Conservation (phyloP, 1,284 basidiomycete genomes). For the Ceratobasidium sp. region DNA sequence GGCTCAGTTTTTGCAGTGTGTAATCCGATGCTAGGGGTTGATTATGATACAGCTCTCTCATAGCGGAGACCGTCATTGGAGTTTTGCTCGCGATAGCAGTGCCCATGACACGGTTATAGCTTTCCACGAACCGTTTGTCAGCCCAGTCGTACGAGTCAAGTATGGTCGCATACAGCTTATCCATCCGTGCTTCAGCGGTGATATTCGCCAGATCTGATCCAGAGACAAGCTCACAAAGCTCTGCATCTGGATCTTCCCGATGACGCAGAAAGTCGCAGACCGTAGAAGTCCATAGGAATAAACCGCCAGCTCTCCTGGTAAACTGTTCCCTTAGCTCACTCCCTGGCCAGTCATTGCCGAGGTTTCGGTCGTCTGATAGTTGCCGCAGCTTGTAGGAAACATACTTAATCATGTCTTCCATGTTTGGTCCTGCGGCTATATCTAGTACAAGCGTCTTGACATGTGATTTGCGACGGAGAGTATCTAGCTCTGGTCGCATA, state of each 20-base stretch:
- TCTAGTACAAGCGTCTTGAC: neutral
- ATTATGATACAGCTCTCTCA: neutral
- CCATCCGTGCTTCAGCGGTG: slow-evolving; percentile 43
- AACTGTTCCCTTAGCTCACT: slow-evolving; percentile 33
- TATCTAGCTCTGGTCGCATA: neutral
- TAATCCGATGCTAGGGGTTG: neutral
- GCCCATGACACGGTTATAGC: slow-evolving; percentile 45
- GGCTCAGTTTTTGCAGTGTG: neutral
- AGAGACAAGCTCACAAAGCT: slow-evolving; percentile 37
- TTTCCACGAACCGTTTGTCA: slow-evolving; percentile 44
- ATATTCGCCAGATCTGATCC: neutral
- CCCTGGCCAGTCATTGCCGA: slow-evolving; percentile 42
- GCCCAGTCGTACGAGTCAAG: slow-evolving; percentile 45
- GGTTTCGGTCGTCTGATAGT: neutral
- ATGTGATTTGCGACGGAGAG: neutral
- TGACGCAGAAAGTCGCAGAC: no score
- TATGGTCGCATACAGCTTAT: slow-evolving; percentile 44
- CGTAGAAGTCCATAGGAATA: slow-evolving; percentile 47
- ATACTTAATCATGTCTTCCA: neutral
- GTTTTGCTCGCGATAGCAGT: slow-evolving; percentile 43
- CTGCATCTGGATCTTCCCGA: slow-evolving; percentile 38
- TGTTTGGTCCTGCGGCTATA: neutral
- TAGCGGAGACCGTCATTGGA: neutral
- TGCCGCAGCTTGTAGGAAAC: neutral
- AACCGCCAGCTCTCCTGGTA: slow-evolving; percentile 42